A percentile compares a stretch with the other conserved stretches of the same genome.
phyloP scores from a whole-genome alignment of 352 stramenopile species.

The Pythium aristosporum region DNA sequence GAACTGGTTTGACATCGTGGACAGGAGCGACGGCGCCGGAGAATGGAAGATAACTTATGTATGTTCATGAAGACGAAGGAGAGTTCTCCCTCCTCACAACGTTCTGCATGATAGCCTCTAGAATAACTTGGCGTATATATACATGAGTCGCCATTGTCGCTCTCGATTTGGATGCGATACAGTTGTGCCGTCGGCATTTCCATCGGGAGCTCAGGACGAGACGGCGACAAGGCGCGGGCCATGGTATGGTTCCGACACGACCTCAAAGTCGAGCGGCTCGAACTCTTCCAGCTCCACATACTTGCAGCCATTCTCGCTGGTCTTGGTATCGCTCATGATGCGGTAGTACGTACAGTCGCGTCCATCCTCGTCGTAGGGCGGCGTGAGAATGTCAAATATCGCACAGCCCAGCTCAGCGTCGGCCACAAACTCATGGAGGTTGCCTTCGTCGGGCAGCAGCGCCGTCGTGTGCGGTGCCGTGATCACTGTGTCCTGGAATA shows the following conservation, averaged over 20 bases:
- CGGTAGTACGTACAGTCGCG: conserved; percentile 81
- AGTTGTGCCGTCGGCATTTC: too few relatives aligned
- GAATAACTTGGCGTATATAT: too few relatives aligned
- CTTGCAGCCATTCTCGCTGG: conserved; percentile 13
- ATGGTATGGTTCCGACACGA: conserved; percentile 46
- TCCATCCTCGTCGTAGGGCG: conserved; percentile 71
- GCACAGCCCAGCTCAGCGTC: conserved; percentile 68
- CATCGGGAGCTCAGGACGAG: too few relatives aligned
- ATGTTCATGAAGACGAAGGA: too few relatives aligned
- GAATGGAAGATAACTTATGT: too few relatives aligned
- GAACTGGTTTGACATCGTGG: background rate
- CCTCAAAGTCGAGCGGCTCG: conserved; percentile 52
- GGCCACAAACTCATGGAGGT: conserved; percentile 81
- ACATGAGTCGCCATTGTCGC: too few relatives aligned
- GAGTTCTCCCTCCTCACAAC: too few relatives aligned
- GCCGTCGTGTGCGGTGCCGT: conserved; percentile 65
- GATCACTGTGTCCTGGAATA: conserved; percentile 41
- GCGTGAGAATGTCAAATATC: conserved; percentile 85
- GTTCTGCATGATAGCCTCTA: too few relatives aligned
- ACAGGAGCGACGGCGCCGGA: too few relatives aligned
- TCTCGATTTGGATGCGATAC: too few relatives aligned
- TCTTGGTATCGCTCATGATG: conserved; percentile 31
- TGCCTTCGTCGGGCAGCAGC: conserved; percentile 64
- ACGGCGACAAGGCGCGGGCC: conserved; percentile 30
- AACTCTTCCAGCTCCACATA: conserved; percentile 45